These are phyloP conservation scores for Chlorokybus atmophyticus DNA, from an alignment of 139 green algal genomes.

Conservation along the genomic window DNA sequence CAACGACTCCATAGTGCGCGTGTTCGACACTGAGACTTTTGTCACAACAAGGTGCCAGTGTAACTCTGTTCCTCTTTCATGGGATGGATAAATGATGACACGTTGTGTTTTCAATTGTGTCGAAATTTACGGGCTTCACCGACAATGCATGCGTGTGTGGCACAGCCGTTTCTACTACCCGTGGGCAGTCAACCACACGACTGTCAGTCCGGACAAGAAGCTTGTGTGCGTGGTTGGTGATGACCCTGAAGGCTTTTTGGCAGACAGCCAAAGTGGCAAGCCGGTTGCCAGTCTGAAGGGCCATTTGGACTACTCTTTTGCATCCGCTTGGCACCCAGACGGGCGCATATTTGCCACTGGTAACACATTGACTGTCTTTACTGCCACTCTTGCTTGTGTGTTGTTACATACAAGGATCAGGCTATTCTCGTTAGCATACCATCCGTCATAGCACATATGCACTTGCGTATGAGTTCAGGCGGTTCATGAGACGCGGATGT, in stretches of 20 bases:
- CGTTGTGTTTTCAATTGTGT: not conserved
- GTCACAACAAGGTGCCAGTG: too few relatives aligned
- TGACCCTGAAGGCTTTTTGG: slow-evolving; percentile 39
- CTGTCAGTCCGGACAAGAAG: slow-evolving; percentile 20
- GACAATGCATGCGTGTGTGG: too few relatives aligned
- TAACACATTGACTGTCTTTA: too few relatives aligned
- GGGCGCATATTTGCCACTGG: slow-evolving; percentile 72
- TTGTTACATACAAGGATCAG: too few relatives aligned
- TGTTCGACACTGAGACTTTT: slow-evolving; percentile 22
- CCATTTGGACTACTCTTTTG: slow-evolving; percentile 88
- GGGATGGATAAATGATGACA: too few relatives aligned
- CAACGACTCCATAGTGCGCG: slow-evolving; percentile 57
- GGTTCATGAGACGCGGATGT: too few relatives aligned
- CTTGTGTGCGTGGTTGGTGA: slow-evolving; percentile 61
- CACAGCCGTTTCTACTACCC: slow-evolving; percentile 30
- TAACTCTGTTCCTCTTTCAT: slow-evolving; percentile 47
- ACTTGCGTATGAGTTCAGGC: too few relatives aligned
- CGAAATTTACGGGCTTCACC: slow-evolving; percentile 12
- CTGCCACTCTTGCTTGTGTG: too few relatives aligned
- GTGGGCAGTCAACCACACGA: slow-evolving; percentile 81
- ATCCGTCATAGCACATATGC: too few relatives aligned
- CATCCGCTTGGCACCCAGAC: slow-evolving; percentile 72
- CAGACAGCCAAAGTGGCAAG: slow-evolving; percentile 29
- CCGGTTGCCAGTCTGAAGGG: slow-evolving; percentile 39
- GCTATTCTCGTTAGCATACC: too few relatives aligned